phyloP scores from a whole-genome alignment of 2,329 filamentous ascomycete genomes.

The Fusarium sacchari region DNA sequence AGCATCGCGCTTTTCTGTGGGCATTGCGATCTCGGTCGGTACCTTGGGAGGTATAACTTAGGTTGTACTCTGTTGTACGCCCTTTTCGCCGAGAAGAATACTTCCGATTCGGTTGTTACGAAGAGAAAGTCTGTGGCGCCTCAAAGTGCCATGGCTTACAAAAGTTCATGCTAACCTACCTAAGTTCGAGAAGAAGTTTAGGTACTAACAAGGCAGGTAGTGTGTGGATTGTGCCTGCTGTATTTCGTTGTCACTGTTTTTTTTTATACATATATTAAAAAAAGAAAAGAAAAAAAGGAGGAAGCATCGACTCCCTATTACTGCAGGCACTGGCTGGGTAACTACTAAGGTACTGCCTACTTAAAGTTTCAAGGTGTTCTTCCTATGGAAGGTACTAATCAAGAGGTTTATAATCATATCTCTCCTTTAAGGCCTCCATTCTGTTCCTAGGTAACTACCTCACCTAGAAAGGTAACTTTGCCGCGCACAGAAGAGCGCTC shows the following conservation, averaged over 20 bases:
- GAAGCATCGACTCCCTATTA: not conserved
- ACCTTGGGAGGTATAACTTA: not conserved
- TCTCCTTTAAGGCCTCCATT: not conserved
- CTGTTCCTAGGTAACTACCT: not conserved
- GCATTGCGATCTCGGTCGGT: constrained; percentile 8
- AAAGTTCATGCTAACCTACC: not conserved
- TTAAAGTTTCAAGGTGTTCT: not conserved
- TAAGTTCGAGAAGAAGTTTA: not conserved
- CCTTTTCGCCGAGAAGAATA: not conserved
- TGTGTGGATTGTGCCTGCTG: not conserved
- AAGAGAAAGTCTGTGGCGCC: not conserved
- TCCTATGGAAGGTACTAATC: not conserved
- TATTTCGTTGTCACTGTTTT: not conserved
- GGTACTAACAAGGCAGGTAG: not conserved
- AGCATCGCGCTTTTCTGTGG: constrained; percentile 5
- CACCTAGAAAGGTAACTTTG: too few species aligned
- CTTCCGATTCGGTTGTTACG: constrained; percentile 7
- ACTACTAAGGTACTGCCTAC: too few species aligned
- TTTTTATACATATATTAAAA: too few species aligned
- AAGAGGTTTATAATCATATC: not conserved
- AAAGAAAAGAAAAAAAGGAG: too few species aligned
- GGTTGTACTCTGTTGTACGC: not conserved
- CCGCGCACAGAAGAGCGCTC: not conserved
- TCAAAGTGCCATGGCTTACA: not conserved
- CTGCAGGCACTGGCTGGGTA: not conserved